Conservation (phyloP, 371 early-diverging fungal genomes). For the Mortierella sp. region DNA sequence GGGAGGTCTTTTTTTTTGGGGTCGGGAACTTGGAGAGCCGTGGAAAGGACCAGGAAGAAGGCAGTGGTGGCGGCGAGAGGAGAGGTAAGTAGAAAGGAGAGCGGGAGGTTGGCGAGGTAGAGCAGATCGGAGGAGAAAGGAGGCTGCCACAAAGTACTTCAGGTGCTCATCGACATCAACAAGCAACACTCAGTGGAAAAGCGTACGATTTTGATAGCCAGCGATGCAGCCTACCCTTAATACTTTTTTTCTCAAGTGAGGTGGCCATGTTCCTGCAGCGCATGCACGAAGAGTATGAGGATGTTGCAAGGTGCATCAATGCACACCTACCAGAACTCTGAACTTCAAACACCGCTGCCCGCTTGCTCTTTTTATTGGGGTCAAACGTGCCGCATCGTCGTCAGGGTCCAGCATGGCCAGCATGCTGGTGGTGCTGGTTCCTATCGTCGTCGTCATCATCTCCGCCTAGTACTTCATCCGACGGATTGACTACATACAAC, state of each 20-base stretch:
- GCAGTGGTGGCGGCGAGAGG: background rate
- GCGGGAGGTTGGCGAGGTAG: background rate
- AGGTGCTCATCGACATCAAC: slow-evolving; percentile 10
- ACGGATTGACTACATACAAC: slow-evolving; percentile 49
- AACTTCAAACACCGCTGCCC: too few species aligned
- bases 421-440: background rate
- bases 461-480: slow-evolving; percentile 20
- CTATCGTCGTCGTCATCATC: too few species aligned
- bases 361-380: too few species aligned
- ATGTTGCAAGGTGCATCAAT: too few species aligned
- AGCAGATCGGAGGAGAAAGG: slow-evolving; percentile 4
- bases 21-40: background rate
- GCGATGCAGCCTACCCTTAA: too few species aligned
- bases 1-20: background rate
- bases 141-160: slow-evolving; percentile 6
- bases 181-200: background rate
- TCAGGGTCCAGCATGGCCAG: background rate
- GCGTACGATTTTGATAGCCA: too few species aligned
- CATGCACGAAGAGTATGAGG: too few species aligned
- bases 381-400: too few species aligned
- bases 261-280: too few species aligned
- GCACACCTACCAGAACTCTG: too few species aligned
- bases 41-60: background rate
- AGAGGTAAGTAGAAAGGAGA: background rate
- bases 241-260: too few species aligned